Evolutionary conservation across 306 rosid genomes (phyloP), one percentile per base, ranked within the genome.

Genomic region (Rosa lucieae): DNA sequence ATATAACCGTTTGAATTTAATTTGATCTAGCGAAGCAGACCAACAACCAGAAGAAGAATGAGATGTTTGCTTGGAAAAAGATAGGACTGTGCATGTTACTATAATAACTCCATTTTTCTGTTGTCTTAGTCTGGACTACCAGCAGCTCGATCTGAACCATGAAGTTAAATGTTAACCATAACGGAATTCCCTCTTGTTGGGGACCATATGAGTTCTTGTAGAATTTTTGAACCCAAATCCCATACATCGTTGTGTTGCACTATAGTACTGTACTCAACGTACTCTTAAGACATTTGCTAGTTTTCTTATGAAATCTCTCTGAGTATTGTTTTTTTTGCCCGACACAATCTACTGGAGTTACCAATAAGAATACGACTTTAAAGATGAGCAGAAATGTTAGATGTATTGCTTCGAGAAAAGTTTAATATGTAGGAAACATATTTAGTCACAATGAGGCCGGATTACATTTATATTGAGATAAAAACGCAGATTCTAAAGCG

Each of bases 1-100:
- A 87, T 4, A 5, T 49, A 87, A 88, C 89, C 88, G 90, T 90
- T 86, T 86, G 46, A 35, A 65, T 13, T 11, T 26, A 26, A 62
- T 29, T 62, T 62, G 20, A 29, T 29, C 29, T 0, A 29, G 17
- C 40, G 42, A 10, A 62, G n/a, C 15, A 62, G 66, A 56, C 3
- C 21, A 55, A 58, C 7, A 62, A 0, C 68, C 32, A 65, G 70
- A 35, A 32, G 15, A 39, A 29, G 68, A 29, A 26, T 29, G 68
- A 62, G 9, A 32, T 62, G 68, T 13, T 5, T 62, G 68, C 68
- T 5, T 61, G 39, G 67, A 23, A 11, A 26, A 26, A 61, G 67
- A 26, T 61, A 35, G 37, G 66, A 59, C 66, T 59, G 15, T 59
- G 32, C 29, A 21, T 8, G 40, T 11, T 10, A 62, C 5, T 62